phyloP scores from a whole-genome alignment of 805 yeast species.

The Lipomyces mesembrius region DNA sequence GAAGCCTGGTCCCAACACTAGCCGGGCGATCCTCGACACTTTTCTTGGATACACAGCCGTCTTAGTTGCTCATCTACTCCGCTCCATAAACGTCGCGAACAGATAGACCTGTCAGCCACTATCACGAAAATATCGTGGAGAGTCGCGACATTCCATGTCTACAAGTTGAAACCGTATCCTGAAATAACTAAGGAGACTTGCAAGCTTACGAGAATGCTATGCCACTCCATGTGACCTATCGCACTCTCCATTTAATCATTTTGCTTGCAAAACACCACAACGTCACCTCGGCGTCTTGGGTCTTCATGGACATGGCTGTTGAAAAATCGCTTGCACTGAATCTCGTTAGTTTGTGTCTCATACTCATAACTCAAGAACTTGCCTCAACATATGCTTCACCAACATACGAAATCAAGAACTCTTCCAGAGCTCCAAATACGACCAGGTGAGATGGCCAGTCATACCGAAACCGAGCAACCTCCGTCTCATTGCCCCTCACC shows the following conservation, averaged over 20 bases:
- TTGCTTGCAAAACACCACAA: slow-evolving; percentile 55
- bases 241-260: not conserved
- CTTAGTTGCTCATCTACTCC: not conserved
- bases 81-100: not conserved
- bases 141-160: not conserved
- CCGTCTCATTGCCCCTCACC: slow-evolving; percentile 39
- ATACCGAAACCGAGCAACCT: slow-evolving; percentile 45
- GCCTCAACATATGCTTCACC: slow-evolving; percentile 38
- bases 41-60: no score
- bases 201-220: not conserved
- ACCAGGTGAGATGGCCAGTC: slow-evolving; percentile 77
- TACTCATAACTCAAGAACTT: not conserved
- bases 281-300: slow-evolving; percentile 73
- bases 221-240: not conserved
- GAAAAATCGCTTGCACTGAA: slow-evolving; percentile 60
- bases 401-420: slow-evolving; percentile 51
- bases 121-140: not conserved
- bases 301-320: slow-evolving; percentile 90
- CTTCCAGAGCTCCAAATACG: slow-evolving; percentile 68
- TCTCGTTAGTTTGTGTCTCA: slow-evolving; percentile 32
- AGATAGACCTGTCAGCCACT: not conserved
- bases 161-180: no score
- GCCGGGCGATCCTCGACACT: no score
- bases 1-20: no score
- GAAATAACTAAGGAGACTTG: not conserved